These are phyloP conservation scores for Chenopodium quinoa DNA, from an alignment of 148 eudicot genomes.

Conservation along the genomic window DNA sequence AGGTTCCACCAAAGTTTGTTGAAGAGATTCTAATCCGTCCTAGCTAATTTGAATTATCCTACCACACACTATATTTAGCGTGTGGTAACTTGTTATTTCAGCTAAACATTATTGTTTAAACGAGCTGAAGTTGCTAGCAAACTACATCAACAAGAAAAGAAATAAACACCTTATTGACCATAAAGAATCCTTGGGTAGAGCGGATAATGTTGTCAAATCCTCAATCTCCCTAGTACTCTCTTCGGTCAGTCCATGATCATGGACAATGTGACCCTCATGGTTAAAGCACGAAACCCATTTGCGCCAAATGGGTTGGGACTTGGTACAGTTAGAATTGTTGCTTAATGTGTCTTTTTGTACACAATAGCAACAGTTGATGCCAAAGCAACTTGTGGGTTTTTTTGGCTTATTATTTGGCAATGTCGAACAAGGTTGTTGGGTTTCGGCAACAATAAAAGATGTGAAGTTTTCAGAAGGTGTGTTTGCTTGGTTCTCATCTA, in stretches of 20 bases:
- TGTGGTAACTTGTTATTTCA: not conserved
- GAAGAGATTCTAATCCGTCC: too few relatives aligned
- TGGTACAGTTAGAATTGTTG: not conserved
- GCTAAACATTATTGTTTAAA: not conserved
- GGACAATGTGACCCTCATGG: not conserved
- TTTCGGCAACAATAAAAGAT: not conserved
- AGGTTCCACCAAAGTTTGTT: too few relatives aligned
- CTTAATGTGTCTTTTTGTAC: not conserved
- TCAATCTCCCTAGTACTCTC: slow-evolving; percentile 7
- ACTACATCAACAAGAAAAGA: not conserved
- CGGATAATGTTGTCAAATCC: not conserved
- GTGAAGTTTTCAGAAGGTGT: not conserved
- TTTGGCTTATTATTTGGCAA: not conserved
- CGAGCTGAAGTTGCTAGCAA: not conserved
- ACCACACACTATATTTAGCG: too few relatives aligned
- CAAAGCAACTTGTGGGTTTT: not conserved
- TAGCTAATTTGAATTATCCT: too few relatives aligned
- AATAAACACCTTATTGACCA: slow-evolving; percentile 13
- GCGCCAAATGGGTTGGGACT: slow-evolving; percentile 6
- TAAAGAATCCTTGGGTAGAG: not conserved
- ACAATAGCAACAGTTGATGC: not conserved
- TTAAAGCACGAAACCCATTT: slow-evolving; percentile 9
- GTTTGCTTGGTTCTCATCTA: not conserved
- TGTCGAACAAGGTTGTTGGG: not conserved
- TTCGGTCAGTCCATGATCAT: not conserved